A percentile compares a stretch with the other conserved stretches of the same genome.
These are phyloP conservation scores for Pyrenophora teres DNA, from an alignment of 2,329 filamentous ascomycete species.

Conservation along the genomic window DNA sequence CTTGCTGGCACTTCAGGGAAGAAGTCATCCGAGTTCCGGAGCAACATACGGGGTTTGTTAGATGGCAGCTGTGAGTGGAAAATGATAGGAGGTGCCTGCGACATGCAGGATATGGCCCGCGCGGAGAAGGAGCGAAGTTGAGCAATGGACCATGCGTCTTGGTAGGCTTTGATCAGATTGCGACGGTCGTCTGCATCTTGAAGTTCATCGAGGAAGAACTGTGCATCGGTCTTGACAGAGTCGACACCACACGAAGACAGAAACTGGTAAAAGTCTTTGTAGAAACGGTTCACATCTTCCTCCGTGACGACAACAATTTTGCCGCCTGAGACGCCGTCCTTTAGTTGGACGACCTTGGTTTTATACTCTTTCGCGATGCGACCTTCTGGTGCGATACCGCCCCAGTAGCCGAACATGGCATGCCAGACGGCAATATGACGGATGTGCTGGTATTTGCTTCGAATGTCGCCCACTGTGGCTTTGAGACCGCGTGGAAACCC, in stretches of 20 bases:
- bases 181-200: conserved; percentile 70
- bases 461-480: conserved; percentile 70
- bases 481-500: conserved; percentile 83
- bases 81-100: conserved; percentile 80
- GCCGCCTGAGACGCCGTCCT: conserved; percentile 62
- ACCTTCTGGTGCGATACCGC: conserved; percentile 76
- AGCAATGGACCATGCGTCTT: conserved; percentile 83
- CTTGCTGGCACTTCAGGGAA: conserved; percentile 80
- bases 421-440: conserved; percentile 94
- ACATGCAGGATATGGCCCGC: conserved; percentile 92
- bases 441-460: conserved; percentile 70
- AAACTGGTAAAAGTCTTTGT: conserved; percentile 89
- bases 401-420: conserved; percentile 70
- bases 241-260: conserved; percentile 75
- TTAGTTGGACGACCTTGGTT: conserved; percentile 64
- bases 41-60: conserved; percentile 73
- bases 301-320: conserved; percentile 74
- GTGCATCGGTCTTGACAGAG: conserved; percentile 89
- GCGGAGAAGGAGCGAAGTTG: conserved; percentile 77
- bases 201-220: conserved; percentile 84
- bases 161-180: conserved; percentile 73
- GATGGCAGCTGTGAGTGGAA: conserved; percentile 81
- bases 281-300: conserved; percentile 76
- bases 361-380: conserved; percentile 78
- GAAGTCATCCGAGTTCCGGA: conserved; percentile 90